A percentile compares a stretch with the other conserved stretches of the same genome.
These are phyloP conservation scores for Gymnopilus junonius DNA, from an alignment of 768 basidiomycete genomes.

Conservation along the genomic window DNA sequence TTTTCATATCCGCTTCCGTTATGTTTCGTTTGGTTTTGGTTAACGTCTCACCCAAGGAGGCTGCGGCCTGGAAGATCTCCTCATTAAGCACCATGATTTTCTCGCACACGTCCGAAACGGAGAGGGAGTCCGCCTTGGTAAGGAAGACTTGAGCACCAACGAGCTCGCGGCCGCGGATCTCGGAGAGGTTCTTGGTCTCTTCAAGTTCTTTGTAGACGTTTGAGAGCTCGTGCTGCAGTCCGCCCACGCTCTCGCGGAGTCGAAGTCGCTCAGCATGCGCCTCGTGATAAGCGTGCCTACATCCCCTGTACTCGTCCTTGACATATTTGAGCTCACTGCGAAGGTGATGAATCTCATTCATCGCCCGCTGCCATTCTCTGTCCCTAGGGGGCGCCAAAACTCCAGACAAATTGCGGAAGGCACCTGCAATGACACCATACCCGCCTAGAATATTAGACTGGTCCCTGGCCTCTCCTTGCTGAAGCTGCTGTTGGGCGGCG, in stretches of 20 bases:
- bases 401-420: neutral
- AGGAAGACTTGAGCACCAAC: constrained; percentile 24
- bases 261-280: neutral
- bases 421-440: neutral
- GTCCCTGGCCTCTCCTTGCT: neutral
- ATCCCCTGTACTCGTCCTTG: neutral
- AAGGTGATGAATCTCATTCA: neutral
- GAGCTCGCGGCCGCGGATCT: constrained; percentile 37
- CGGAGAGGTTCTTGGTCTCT: constrained; percentile 22
- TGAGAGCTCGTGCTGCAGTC: constrained; percentile 12
- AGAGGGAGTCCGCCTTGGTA: constrained; percentile 21
- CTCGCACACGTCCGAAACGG: constrained; percentile 22
- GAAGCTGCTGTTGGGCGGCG: neutral
- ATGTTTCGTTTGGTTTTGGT: constrained; percentile 43
- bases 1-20: constrained; percentile 38
- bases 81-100: constrained; percentile 20
- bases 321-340: neutral
- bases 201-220: constrained; percentile 15
- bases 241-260: neutral
- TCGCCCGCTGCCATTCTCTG: neutral
- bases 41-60: constrained; percentile 36
- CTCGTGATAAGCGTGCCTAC: neutral
- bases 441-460: neutral
- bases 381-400: neutral
- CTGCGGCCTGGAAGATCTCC: constrained; percentile 24